These are phyloP conservation scores for Phlebopus sp. DNA, from an alignment of 1,284 basidiomycete species.

Conservation along the genomic window DNA sequence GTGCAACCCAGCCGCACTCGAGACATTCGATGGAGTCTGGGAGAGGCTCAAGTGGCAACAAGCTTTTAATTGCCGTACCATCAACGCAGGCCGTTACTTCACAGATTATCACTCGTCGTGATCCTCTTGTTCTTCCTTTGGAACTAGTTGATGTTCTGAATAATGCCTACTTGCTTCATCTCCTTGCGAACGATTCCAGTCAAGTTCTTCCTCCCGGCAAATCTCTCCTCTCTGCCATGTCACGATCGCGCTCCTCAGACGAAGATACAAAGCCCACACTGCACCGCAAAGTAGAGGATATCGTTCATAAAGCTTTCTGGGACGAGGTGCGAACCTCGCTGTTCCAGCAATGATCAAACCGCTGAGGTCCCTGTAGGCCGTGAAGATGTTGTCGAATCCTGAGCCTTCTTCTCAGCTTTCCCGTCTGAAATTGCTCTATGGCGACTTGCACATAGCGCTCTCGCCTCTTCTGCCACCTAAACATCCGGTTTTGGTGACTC, in stretches of 20 bases:
- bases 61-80: slow-evolving; percentile 23
- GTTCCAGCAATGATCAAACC: slow-evolving; percentile 2
- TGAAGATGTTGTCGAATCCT: slow-evolving; percentile 42
- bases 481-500: slow-evolving; percentile 45
- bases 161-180: slow-evolving; percentile 59
- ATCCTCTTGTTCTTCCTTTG: slow-evolving; percentile 40
- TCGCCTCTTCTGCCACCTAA: slow-evolving; percentile 50
- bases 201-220: slow-evolving; percentile 65
- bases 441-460: slow-evolving; percentile 50
- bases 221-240: slow-evolving; percentile 61
- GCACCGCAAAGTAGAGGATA: slow-evolving; percentile 49
- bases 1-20: neutral
- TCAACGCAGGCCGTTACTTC: slow-evolving; percentile 26
- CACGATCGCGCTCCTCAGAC: slow-evolving; percentile 34
- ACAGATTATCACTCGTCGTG: slow-evolving; percentile 28
- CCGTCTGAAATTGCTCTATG: slow-evolving; percentile 52
- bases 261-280: slow-evolving; percentile 34
- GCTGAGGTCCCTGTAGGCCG: slow-evolving; percentile 36
- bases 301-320: slow-evolving; percentile 67
- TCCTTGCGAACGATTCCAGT: slow-evolving; percentile 56
- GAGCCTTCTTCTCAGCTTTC: slow-evolving; percentile 44
- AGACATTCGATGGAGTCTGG: neutral
- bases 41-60: slow-evolving; percentile 6
- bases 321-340: slow-evolving; percentile 49
- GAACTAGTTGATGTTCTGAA: slow-evolving; percentile 55